These are phyloP conservation scores for Purpureocillium takamizusanense DNA, from an alignment of 2,329 filamentous ascomycete species.

Conservation along the genomic window DNA sequence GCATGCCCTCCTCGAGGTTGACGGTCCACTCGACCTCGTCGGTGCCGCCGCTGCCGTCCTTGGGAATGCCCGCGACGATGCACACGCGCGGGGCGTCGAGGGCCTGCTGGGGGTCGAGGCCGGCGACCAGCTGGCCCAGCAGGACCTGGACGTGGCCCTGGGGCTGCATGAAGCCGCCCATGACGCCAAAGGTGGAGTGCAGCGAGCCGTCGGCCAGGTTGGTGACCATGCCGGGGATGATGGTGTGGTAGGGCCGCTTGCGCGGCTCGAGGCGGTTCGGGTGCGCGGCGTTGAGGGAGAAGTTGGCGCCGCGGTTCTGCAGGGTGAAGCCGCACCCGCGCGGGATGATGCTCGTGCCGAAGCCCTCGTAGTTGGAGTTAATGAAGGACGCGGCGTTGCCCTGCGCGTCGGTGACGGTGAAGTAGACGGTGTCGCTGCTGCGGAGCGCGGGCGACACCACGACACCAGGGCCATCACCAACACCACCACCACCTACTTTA, in stretches of 20 bases:
- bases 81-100: slow-evolving; percentile 89
- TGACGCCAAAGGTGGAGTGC: slow-evolving; percentile 86
- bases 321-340: slow-evolving; percentile 82
- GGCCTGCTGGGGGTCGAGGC: slow-evolving; percentile 74
- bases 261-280: slow-evolving; percentile 72
- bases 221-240: slow-evolving; percentile 88
- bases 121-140: slow-evolving; percentile 78
- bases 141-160: slow-evolving; percentile 93
- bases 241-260: slow-evolving; percentile 94
- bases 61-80: slow-evolving; percentile 66
- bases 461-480: too few species aligned
- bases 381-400: slow-evolving; percentile 96
- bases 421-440: slow-evolving; percentile 91
- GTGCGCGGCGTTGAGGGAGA: slow-evolving; percentile 61
- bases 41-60: too few species aligned
- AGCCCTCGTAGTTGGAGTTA: slow-evolving; percentile 86
- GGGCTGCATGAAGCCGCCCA: slow-evolving; percentile 98
- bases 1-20: slow-evolving; percentile 76
- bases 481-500: too few species aligned
- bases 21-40: slow-evolving; percentile 55
- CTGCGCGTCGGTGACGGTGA: slow-evolving; percentile 68
- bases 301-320: slow-evolving; percentile 88
- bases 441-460: slow-evolving; percentile 64
- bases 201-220: slow-evolving; percentile 64
- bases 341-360: slow-evolving; percentile 83